These are phyloP conservation scores for Euphorbia corollata DNA, from an alignment of 441 rosid species.

Conservation along the genomic window DNA sequence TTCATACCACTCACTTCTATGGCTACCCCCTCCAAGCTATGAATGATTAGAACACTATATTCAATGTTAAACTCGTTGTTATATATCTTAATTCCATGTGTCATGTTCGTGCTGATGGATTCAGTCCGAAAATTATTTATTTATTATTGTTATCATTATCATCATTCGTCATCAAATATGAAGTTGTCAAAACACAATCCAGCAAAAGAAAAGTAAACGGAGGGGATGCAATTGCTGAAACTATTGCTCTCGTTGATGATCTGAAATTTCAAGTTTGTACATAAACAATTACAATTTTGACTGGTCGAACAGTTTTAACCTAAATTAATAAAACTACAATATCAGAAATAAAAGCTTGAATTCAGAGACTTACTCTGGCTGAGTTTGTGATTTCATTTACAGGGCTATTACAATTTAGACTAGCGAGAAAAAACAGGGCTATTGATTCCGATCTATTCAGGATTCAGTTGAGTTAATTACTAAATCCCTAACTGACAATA, in stretches of 20 bases:
- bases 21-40: slow-evolving; percentile 53
- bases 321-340: slow-evolving; percentile 8
- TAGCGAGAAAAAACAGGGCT: neutral
- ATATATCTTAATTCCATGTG: too few species aligned
- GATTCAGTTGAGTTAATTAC: slow-evolving; percentile 5
- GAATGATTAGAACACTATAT: slow-evolving; percentile 12
- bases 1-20: slow-evolving; percentile 24
- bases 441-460: neutral
- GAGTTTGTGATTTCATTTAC: slow-evolving; percentile 35
- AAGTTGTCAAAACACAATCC: neutral
- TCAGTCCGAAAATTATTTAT: too few species aligned
- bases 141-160: neutral
- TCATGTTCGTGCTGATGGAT: too few species aligned
- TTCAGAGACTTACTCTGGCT: slow-evolving; percentile 14
- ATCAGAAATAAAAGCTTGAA: slow-evolving; percentile 11
- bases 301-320: neutral
- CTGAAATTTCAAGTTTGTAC: slow-evolving; percentile 5
- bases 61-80: too few species aligned
- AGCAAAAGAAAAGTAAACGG: neutral
- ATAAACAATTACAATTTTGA: neutral
- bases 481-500: slow-evolving; percentile 17
- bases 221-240: neutral
- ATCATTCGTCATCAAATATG: neutral
- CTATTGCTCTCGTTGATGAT: slow-evolving; percentile 9
- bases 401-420: slow-evolving; percentile 13